Evolutionary conservation across 805 yeast genomes (phyloP).

Genomic region (Ogataea nakhonphanomensis): DNA sequence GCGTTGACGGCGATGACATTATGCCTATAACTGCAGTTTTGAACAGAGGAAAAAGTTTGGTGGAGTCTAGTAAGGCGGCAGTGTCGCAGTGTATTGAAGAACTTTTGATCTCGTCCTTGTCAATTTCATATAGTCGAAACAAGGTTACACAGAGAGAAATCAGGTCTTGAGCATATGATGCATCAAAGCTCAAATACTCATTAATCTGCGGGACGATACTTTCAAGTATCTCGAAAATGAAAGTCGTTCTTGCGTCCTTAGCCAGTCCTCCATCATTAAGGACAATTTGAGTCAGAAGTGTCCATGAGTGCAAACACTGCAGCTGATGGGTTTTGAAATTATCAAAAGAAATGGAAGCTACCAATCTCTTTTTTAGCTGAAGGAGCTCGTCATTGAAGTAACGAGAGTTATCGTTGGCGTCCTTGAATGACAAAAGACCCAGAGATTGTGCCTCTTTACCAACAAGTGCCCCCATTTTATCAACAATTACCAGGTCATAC

Average conservation of each 20-base stretch:
- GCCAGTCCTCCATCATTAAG: slow-evolving; percentile 58
- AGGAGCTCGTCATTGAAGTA: slow-evolving; percentile 24
- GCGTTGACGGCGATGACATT: slow-evolving; percentile 62
- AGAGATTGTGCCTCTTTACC: slow-evolving; percentile 25
- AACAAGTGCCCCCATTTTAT: slow-evolving; percentile 25
- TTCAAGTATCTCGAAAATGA: slow-evolving; percentile 76
- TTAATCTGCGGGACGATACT: slow-evolving; percentile 71
- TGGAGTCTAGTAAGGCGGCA: slow-evolving; percentile 38
- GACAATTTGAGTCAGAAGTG: slow-evolving; percentile 68
- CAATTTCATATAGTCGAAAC: slow-evolving; percentile 58
- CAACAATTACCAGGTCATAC: slow-evolving; percentile 43
- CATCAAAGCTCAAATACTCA: slow-evolving; percentile 66
- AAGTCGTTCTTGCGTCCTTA: slow-evolving; percentile 46
- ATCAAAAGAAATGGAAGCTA: slow-evolving; percentile 44
- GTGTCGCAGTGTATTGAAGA: slow-evolving; percentile 29
- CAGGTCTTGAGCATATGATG: slow-evolving; percentile 67
- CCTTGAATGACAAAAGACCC: slow-evolving; percentile 25
- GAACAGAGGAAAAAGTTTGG: slow-evolving; percentile 63
- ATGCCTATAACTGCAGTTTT: slow-evolving; percentile 73
- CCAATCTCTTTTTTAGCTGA: slow-evolving; percentile 37
- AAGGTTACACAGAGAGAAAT: slow-evolving; percentile 72
- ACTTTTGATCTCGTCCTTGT: slow-evolving; percentile 24
- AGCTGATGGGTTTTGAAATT: slow-evolving; percentile 53
- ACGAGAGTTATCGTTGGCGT: slow-evolving; percentile 12
- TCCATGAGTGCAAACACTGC: slow-evolving; percentile 76